Base-by-base conservation (phyloP, 2,329 filamentous ascomycete genomes). In the Parafenestella ontariensis region DNA sequence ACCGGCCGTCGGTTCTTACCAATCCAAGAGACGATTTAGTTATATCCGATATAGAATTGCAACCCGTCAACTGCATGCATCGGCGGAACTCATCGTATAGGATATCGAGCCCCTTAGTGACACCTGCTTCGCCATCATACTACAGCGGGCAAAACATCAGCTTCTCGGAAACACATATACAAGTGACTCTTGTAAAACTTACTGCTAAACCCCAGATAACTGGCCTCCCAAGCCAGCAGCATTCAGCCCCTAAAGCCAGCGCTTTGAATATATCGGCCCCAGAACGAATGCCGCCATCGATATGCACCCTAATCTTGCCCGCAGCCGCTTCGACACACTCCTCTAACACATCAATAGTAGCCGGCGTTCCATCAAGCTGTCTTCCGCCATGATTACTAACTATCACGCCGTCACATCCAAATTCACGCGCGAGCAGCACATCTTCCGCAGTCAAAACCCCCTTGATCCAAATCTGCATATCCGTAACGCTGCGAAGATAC, bases 381-480 rank as follows among this genome's bases (percentile, higher is more conserved):
- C 58, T 45, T 1, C 73, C 74, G 65, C 56, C 75, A 40, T 77
- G 75, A 20, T 77, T 77, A 1, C 70, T 72, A 0, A 78, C 62
- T 1, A 77, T 64, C 8, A 77, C 71, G 0, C 82, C 83, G 41
- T 82, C 77, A 3, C 79, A 75, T 0, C 81, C 81, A 45, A 77
- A 53, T 49, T 76, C 52, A 10, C 78, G 74, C 0, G 82, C 83
- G 17, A 79, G 58, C 24, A 76, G 69, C 0, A 81, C 82, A 52
- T 85, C 83, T 15, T 81, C 78, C 1, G 79, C 77, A 40, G 78
- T 78, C 49, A 82, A 77, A 17, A 85, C 69, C 0, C 75, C 75
- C 42, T 77, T 77, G 15, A 77, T 65, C 5, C 76, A 74, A 1
- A 77, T 55, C 23, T 76, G 69, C 13, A 77, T 64, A 10, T 63